Conservation (phyloP, 441 rosid genomes). For the Corymbia calophylla region DNA sequence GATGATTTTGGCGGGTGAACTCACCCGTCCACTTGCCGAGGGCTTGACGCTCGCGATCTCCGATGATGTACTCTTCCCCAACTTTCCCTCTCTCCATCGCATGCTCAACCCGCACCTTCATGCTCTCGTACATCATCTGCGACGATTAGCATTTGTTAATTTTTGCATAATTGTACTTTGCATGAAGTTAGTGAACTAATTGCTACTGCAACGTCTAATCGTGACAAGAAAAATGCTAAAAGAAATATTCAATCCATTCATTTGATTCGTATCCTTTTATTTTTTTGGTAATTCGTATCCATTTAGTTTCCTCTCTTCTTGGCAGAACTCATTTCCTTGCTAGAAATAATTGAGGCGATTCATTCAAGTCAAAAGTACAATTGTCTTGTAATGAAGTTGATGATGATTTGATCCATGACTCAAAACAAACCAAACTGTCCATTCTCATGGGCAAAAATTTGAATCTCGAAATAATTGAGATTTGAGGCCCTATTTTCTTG, state of each 20-base stretch:
- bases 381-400: background rate
- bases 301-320: background rate
- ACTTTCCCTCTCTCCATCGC: conserved; percentile 43
- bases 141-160: too few species aligned
- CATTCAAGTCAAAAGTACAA: background rate
- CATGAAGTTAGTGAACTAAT: too few species aligned
- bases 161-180: too few species aligned
- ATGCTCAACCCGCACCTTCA: conserved; percentile 42
- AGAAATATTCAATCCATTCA: too few species aligned
- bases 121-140: conserved; percentile 45
- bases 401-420: background rate
- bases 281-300: too few species aligned
- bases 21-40: conserved; percentile 34
- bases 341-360: background rate
- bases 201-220: too few species aligned
- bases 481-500: background rate
- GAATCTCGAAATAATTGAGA: background rate
- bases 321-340: background rate
- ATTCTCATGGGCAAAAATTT: background rate
- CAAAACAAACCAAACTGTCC: background rate
- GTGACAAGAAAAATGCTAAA: too few species aligned
- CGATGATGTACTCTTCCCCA: conserved; percentile 9
- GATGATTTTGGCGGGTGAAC: conserved; percentile 55
- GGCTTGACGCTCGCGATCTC: conserved; percentile 12
- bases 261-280: too few species aligned